A percentile compares a stretch with the other conserved stretches of the same genome.
These are phyloP conservation scores for Kodamaea plutei DNA, from an alignment of 1,139 yeast genomes.

Conservation along the genomic window DNA sequence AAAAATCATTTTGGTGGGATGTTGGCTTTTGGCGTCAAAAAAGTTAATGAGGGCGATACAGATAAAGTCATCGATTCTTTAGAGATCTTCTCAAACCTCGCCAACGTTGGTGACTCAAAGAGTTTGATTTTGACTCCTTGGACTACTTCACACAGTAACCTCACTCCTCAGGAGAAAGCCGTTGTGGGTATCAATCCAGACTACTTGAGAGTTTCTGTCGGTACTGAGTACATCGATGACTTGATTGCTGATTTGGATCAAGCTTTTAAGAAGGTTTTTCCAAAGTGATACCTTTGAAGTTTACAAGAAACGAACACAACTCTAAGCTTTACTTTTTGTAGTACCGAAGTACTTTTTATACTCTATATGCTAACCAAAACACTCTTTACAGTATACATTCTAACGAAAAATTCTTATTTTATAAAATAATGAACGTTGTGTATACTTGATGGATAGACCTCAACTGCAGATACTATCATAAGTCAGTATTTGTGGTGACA, in stretches of 20 bases:
- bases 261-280: conserved; percentile 62
- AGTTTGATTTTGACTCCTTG: conserved; percentile 94
- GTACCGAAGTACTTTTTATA: no score
- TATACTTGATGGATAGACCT: no score
- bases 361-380: no score
- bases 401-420: no score
- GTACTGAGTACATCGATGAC: conserved; percentile 87
- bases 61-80: conserved; percentile 79
- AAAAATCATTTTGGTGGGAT: conserved; percentile 80
- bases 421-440: no score
- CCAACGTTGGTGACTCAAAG: conserved; percentile 95
- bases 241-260: conserved; percentile 83
- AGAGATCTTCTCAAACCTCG: conserved; percentile 83
- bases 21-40: conserved; percentile 83
- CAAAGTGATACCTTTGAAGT: no score
- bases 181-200: conserved; percentile 86
- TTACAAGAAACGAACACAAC: no score
- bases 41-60: conserved; percentile 64
- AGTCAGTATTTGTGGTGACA: no score
- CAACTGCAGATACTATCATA: no score
- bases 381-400: no score
- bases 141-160: conserved; percentile 92
- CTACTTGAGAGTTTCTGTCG: conserved; percentile 82
- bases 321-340: no score
- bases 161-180: conserved; percentile 71